phyloP scores from a whole-genome alignment of 2,329 filamentous ascomycete species.

The Penicillium sp. region DNA sequence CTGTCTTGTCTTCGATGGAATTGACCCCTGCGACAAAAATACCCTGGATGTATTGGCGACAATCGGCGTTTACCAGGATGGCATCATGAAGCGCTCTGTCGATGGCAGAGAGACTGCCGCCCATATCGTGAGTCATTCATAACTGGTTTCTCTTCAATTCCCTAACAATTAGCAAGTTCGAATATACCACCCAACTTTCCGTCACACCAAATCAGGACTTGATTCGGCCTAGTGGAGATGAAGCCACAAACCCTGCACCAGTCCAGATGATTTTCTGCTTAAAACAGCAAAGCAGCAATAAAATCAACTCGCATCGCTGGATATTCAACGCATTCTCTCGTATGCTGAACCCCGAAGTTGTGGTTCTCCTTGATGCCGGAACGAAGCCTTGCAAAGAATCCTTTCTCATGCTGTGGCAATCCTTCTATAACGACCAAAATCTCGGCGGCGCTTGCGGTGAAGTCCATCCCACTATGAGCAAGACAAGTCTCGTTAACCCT shows the following conservation, averaged over 20 bases:
- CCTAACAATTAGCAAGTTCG: background rate
- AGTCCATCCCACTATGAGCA: background rate
- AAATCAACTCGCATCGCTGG: slow-evolving; percentile 3
- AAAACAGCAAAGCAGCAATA: background rate
- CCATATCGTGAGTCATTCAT: background rate
- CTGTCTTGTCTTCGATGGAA: slow-evolving; percentile 3
- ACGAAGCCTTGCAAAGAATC: slow-evolving; percentile 2
- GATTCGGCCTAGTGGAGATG: background rate
- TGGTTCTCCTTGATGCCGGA: background rate
- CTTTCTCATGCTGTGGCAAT: background rate
- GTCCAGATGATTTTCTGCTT: background rate
- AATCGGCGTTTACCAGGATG: slow-evolving; percentile 3
- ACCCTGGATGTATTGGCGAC: slow-evolving; percentile 1
- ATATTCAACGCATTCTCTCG: slow-evolving; percentile 4
- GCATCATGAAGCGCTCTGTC: slow-evolving; percentile 1
- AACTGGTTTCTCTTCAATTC: background rate
- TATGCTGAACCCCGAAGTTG: background rate
- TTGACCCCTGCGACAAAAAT: slow-evolving; percentile 3
- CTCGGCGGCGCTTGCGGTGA: slow-evolving; percentile 1
- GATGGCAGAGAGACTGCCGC: background rate
- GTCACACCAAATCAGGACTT: background rate
- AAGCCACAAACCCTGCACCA: background rate
- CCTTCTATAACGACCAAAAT: slow-evolving; percentile 2
- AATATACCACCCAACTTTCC: slow-evolving; percentile 1
- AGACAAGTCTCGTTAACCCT: background rate